Conservation (phyloP, 805 yeast species). For the Yarrowia sp. region DNA sequence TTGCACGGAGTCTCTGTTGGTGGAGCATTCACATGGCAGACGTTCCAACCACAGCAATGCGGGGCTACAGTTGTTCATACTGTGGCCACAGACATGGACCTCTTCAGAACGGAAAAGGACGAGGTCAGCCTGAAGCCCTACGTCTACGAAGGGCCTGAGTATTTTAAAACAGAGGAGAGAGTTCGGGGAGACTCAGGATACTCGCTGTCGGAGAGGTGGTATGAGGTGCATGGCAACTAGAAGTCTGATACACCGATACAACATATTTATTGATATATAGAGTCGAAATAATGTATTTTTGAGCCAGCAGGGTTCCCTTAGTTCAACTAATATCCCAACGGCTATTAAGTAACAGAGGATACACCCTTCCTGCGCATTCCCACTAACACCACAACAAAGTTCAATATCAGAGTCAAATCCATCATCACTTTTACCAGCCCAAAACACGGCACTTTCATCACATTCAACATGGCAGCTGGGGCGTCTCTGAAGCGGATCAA, state of each 20-base stretch:
- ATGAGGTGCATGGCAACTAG: conserved; percentile 4
- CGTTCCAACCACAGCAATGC: conserved; percentile 14
- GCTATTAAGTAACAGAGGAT: too few relatives aligned
- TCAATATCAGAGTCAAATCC: conserved; percentile 5
- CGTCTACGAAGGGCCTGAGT: conserved; percentile 11
- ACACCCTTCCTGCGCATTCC: too few relatives aligned
- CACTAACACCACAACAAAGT: conserved; percentile 1
- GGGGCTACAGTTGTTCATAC: conserved; percentile 19
- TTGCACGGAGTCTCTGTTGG: conserved; percentile 7
- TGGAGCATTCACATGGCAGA: conserved; percentile 23
- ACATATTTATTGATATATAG: too few relatives aligned
- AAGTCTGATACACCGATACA: too few relatives aligned
- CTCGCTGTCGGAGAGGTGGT: conserved; percentile 5
- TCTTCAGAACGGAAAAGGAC: neutral
- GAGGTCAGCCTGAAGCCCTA: conserved; percentile 4
- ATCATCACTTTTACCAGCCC: conserved; percentile 4
- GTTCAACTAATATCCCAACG: too few relatives aligned
- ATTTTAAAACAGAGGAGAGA: neutral
- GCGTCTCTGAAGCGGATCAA: conserved; percentile 20
- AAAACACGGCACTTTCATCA: neutral
- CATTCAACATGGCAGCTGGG: conserved; percentile 9
- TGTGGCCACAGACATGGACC: neutral
- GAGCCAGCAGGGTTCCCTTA: too few relatives aligned
- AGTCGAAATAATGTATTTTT: too few relatives aligned
- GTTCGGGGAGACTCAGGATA: conserved; percentile 7